A percentile compares a stretch with the other conserved stretches of the same genome.
Evolutionary conservation across 2,329 filamentous ascomycete species (phyloP).

Genomic region (Lithohypha guttulata): DNA sequence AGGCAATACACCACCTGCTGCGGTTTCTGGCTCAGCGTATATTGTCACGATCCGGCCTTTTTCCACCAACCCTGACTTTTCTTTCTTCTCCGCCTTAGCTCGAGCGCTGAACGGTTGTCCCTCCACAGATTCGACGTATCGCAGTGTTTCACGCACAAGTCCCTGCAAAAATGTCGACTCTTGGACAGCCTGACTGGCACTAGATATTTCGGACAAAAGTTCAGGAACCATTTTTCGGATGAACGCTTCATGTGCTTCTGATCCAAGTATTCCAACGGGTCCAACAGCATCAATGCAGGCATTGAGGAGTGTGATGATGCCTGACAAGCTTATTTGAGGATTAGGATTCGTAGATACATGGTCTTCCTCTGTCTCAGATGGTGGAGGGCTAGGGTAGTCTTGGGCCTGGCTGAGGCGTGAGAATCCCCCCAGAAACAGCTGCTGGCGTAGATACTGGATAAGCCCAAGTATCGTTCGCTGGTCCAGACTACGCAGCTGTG

Average conservation of each 20-base stretch:
- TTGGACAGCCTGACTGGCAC: conserved; percentile 37
- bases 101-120: conserved; percentile 13
- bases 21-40: conserved; percentile 16
- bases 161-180: conserved; percentile 38
- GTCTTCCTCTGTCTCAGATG: conserved; percentile 24
- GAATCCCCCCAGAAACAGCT: conserved; percentile 21
- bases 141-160: conserved; percentile 36
- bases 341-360: conserved; percentile 10
- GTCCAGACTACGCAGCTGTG: conserved; percentile 13
- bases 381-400: conserved; percentile 28
- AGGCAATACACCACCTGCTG: conserved; percentile 10
- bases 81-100: not conserved
- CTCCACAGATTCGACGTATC: conserved; percentile 28
- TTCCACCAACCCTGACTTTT: conserved; percentile 9
- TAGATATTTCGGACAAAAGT: conserved; percentile 39
- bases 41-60: conserved; percentile 17
- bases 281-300: conserved; percentile 38
- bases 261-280: conserved; percentile 31
- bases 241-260: conserved; percentile 30
- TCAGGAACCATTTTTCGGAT: conserved; percentile 31
- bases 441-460: conserved; percentile 24
- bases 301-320: conserved; percentile 33
- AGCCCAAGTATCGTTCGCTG: conserved; percentile 17
- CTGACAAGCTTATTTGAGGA: conserved; percentile 29
- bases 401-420: conserved; percentile 15